These are phyloP conservation scores for Durio zibethinus DNA, from an alignment of 345 rosid genomes.

Conservation along the genomic window DNA sequence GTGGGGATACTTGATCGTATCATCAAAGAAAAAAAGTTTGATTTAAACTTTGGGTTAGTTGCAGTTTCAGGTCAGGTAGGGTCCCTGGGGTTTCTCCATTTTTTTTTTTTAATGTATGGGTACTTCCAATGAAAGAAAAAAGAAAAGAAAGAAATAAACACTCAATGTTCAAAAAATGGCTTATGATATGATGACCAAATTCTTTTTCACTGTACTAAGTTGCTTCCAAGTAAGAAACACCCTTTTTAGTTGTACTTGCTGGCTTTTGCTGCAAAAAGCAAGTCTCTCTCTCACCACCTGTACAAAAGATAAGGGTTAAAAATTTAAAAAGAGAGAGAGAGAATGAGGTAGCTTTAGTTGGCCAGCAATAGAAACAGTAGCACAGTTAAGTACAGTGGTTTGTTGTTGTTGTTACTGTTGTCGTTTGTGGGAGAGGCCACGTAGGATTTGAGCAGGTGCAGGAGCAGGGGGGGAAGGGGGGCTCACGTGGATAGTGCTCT, in stretches of 20 bases:
- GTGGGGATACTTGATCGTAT: too few relatives aligned
- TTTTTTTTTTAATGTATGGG: too few relatives aligned
- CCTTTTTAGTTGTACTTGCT: not conserved
- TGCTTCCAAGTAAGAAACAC: not conserved
- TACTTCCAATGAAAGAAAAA: not conserved
- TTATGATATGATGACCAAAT: not conserved
- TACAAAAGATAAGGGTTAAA: too few relatives aligned
- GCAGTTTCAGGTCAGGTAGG: too few relatives aligned
- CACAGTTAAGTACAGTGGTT: too few relatives aligned
- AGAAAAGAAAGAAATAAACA: not conserved
- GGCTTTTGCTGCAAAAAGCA: not conserved
- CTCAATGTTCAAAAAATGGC: not conserved
- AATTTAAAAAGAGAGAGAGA: not conserved
- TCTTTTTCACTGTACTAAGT: not conserved
- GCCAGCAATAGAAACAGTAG: not conserved
- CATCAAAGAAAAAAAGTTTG: too few relatives aligned
- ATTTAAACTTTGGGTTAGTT: too few relatives aligned
- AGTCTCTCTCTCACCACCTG: not conserved
- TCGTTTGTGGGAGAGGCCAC: not conserved
- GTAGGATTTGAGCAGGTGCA: not conserved
- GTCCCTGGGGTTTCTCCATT: too few relatives aligned
- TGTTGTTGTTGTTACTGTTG: too few relatives aligned
- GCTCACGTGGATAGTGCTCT: slow-evolving; percentile 3
- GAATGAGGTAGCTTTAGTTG: not conserved
- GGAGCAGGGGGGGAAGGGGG: not conserved